phyloP scores from a whole-genome alignment of 345 rosid species.

The Arabidopsis thaliana region DNA sequence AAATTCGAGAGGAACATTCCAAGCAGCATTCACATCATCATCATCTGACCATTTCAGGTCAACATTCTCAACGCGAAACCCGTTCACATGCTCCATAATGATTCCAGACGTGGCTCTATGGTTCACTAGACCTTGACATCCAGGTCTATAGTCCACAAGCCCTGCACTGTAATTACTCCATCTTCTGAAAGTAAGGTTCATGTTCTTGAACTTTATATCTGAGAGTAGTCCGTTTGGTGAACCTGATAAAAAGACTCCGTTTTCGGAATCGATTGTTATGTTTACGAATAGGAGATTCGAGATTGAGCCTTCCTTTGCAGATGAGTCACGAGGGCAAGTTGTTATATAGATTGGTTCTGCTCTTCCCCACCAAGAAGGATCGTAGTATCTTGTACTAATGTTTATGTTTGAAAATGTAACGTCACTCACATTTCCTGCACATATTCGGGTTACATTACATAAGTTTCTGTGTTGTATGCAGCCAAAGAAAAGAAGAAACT shows the following conservation, averaged over 20 bases:
- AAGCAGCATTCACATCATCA: conserved; percentile 38
- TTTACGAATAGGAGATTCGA: conserved; percentile 69
- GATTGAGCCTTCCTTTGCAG: conserved; percentile 62
- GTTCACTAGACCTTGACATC: conserved; percentile 80
- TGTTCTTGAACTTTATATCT: conserved; percentile 66
- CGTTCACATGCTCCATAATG: conserved; percentile 85
- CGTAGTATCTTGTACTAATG: conserved; percentile 82
- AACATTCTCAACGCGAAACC: conserved; percentile 75
- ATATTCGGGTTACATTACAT: neutral
- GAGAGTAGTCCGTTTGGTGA: conserved; percentile 65
- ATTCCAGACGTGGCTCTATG: conserved; percentile 75
- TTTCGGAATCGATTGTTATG: conserved; percentile 73
- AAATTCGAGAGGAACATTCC: conserved; percentile 88
- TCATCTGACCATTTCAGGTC: conserved; percentile 67
- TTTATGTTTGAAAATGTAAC: conserved; percentile 85
- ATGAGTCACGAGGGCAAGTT: conserved; percentile 62
- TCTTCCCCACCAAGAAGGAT: conserved; percentile 96
- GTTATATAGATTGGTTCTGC: conserved; percentile 96
- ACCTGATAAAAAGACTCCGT: conserved; percentile 86
- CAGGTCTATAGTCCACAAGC: conserved; percentile 83
- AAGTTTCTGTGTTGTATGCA: neutral
- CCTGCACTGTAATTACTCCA: conserved; percentile 74
- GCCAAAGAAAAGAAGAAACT: conserved; percentile 6
- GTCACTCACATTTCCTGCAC: conserved; percentile 77
- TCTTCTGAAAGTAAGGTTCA: conserved; percentile 67